Base-by-base conservation (phyloP, 495 filamentous ascomycete species). In the Hypoxylon trugodes region DNA sequence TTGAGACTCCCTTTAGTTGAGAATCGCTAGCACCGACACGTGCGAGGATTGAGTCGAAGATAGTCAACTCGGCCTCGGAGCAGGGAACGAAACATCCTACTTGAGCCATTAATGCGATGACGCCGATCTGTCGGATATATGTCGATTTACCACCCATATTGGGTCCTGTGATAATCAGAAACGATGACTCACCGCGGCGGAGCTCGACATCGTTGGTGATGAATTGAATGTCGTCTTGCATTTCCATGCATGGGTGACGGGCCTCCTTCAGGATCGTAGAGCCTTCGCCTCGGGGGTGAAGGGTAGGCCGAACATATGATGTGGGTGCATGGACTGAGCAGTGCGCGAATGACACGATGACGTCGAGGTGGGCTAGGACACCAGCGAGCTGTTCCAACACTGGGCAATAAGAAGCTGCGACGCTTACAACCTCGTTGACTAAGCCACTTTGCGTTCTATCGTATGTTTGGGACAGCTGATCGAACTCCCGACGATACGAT, bases 71-170 rank as follows among this genome's bases (percentile, higher is more conserved):
- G 13, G 95, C 94, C 60, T 92, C 88, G 1, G 87, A 79, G 72
- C 92, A 96, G 7, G 95, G 95, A 2, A 99, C 96, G 70, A 98
- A 99, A 79, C 92, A 97, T 56, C 95, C 95, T 30, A 93, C 86
- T 72, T 99, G 95, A 2, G 95, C 95, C 94, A 99, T 96, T 19
- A 99, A 84, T 0, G 95, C 96, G 58, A 99, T 96, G 36, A 97
- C 94, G 26, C 95, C 95, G 36, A 97, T 97, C 72, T 97, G 93
- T 7, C 96, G 90, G 74, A 99, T 99, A 77, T 98, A 99, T 2
- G 95, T 98, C 10, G 91, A 96, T 77, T 99, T 99, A 66, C 95
- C 95, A 64, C 95, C 95, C 96, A 98, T 98, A 77, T 98, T 98
- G 21, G 96, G 96, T 3, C 95, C 95, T 1, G 95, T 98, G 76